Percentiles rank a stretch among this genome's conserved stretches.
Evolutionary conservation across 495 filamentous ascomycete species (phyloP).

Genomic region (Xylaria bambusicola): DNA sequence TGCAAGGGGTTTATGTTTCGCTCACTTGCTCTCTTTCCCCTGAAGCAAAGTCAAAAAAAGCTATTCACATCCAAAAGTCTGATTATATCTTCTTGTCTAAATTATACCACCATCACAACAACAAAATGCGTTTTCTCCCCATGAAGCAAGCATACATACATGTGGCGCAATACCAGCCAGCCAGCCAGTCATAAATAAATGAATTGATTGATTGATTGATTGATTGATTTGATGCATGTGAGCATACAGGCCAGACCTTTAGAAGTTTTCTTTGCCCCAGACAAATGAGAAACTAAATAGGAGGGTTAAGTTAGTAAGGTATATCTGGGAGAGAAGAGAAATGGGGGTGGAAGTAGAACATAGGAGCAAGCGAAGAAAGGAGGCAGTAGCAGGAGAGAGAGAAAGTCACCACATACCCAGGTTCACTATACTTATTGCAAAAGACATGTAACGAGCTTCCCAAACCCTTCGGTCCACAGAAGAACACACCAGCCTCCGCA

Average conservation of each 20-base stretch:
- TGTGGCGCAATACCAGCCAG: no score
- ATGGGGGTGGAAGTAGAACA: not conserved
- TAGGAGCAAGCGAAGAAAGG: not conserved
- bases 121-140: no score
- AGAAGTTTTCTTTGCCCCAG: conserved; percentile 82
- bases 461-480: conserved; percentile 73
- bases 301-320: conserved; percentile 9
- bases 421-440: conserved; percentile 77
- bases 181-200: not conserved
- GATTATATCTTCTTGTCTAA: no score
- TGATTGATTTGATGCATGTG: no score
- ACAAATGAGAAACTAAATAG: conserved; percentile 59
- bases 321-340: not conserved
- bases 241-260: conserved; percentile 19
- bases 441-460: conserved; percentile 70
- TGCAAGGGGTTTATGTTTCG: no score
- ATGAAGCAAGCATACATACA: no score
- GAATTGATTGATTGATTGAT: not conserved
- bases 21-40: no score
- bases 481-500: conserved; percentile 77
- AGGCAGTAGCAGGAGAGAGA: not conserved
- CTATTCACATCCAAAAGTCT: no score
- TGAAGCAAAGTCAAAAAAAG: no score
- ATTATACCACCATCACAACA: no score
- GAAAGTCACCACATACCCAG: conserved; percentile 53